These are phyloP conservation scores for Yamadazyma laniorum DNA, from an alignment of 805 yeast species.

Conservation along the genomic window DNA sequence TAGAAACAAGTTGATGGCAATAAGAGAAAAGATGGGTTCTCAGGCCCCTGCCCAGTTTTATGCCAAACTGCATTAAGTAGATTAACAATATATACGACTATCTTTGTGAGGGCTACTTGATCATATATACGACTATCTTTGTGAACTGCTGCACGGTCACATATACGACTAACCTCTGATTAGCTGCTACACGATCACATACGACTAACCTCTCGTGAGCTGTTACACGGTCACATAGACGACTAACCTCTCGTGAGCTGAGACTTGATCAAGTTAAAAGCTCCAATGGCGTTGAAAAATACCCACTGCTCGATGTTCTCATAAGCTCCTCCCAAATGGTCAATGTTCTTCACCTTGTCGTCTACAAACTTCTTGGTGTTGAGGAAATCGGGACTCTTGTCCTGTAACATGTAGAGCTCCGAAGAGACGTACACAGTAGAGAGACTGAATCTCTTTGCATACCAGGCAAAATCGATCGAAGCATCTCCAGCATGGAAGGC, in stretches of 20 bases:
- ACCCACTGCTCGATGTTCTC: constrained; percentile 73
- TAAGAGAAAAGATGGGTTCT: constrained; percentile 39
- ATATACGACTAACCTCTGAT: no score
- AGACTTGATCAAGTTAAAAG: constrained; percentile 66
- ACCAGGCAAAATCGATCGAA: constrained; percentile 87
- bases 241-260: constrained; percentile 69
- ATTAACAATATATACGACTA: not conserved
- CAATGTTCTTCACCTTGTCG: constrained; percentile 53
- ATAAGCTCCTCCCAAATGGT: constrained; percentile 57
- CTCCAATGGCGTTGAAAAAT: constrained; percentile 61
- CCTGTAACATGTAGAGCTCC: constrained; percentile 80
- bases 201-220: no score
- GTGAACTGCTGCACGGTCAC: no score
- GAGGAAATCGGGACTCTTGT: constrained; percentile 51
- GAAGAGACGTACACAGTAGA: constrained; percentile 68
- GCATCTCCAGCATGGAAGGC: constrained; percentile 75
- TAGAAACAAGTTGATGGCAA: constrained; percentile 52
- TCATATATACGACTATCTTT: no score
- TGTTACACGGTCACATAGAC: no score
- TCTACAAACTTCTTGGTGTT: constrained; percentile 67
- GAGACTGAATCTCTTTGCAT: constrained; percentile 74
- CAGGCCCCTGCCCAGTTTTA: constrained; percentile 2
- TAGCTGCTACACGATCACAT: no score
- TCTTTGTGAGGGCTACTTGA: no score
- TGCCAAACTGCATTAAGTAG: not conserved